Evolutionary conservation across 768 basidiomycete genomes (phyloP), one percentile per base, ranked within the genome.

Genomic region (Hericium erinaceus): DNA sequence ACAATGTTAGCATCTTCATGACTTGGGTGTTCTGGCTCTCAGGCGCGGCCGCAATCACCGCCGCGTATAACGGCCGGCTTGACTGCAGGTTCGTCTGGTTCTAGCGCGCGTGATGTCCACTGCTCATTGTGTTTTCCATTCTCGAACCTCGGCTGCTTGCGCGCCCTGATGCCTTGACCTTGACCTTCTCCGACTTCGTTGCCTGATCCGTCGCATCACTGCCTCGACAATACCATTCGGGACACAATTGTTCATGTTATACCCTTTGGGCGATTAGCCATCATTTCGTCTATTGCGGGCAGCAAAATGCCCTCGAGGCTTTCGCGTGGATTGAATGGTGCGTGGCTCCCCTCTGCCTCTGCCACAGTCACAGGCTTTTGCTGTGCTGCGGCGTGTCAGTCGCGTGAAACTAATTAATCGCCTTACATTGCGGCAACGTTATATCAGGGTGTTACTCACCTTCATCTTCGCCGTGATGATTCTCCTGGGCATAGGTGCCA

Each of bases 241-340:
- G 12, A 9, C 44, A 20, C 11, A 50, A 20, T 13, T 26, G 22
- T 50, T 28, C 7, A n/a, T 51, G 49, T 33, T 16, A 22, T 24
- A 6, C 20, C 24, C 15, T 28, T 11, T 44, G 1, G 33, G 33
- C 33, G 33, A 5, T 5, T 46, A 63, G 62, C 39, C 2, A 33
- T 13, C 26, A 46, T 33, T 52, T 55, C 16, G 22, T 62, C 22
- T 62, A 59, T 52, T 63, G 62, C 37, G 48, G 58, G 37, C 60
- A 61, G 50, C 22, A 57, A 20, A 61, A 59, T 39, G 55, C 62
- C 22, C 57, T 62, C 16, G 60, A 61, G 39, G 60, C 58, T 5
- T 63, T 63, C 62, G 62, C 62, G 11, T 63, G 62, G 62, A 53
- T 63, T 5, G 58, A 59, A 53, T 63, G 62, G 62, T 63, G 53